phyloP scores from a whole-genome alignment of 1,284 basidiomycete species.

The Lignosus rhinocerotis region DNA sequence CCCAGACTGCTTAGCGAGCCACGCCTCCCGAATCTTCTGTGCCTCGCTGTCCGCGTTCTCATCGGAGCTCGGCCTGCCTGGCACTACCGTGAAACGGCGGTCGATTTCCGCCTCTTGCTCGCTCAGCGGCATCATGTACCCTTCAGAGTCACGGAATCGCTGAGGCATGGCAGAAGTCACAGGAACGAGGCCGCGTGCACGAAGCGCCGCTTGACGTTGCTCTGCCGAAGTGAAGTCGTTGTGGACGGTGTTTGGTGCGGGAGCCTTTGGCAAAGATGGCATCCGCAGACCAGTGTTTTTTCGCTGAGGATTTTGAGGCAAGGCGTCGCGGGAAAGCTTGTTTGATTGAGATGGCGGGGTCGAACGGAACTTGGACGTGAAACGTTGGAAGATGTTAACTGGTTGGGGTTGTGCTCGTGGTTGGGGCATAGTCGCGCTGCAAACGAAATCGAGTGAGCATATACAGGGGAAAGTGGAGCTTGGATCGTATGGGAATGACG shows the following conservation, averaged over 20 bases:
- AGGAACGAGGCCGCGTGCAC: constrained; percentile 33
- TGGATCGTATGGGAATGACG: neutral
- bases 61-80: constrained; percentile 6
- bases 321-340: neutral
- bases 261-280: constrained; percentile 22
- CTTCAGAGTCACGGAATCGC: constrained; percentile 22
- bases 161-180: constrained; percentile 3
- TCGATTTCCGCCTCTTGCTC: constrained; percentile 36
- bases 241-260: constrained; percentile 20
- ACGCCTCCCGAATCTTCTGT: constrained; percentile 32
- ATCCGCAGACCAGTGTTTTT: constrained; percentile 19
- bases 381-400: constrained; percentile 20
- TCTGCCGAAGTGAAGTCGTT: constrained; percentile 30
- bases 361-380: constrained; percentile 23
- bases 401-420: constrained; percentile 2
- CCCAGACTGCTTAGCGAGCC: constrained; percentile 29
- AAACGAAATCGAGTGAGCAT: neutral
- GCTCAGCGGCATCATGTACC: constrained; percentile 29
- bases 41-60: constrained; percentile 28
- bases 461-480: neutral
- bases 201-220: constrained; percentile 34
- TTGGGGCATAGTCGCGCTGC: constrained; percentile 9
- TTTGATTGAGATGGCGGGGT: neutral
- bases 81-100: constrained; percentile 26
- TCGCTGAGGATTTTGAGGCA: neutral